Evolutionary conservation across 495 filamentous ascomycete species (phyloP), one percentile per base, ranked within the genome.

Genomic region (Tuber melanosporum): DNA sequence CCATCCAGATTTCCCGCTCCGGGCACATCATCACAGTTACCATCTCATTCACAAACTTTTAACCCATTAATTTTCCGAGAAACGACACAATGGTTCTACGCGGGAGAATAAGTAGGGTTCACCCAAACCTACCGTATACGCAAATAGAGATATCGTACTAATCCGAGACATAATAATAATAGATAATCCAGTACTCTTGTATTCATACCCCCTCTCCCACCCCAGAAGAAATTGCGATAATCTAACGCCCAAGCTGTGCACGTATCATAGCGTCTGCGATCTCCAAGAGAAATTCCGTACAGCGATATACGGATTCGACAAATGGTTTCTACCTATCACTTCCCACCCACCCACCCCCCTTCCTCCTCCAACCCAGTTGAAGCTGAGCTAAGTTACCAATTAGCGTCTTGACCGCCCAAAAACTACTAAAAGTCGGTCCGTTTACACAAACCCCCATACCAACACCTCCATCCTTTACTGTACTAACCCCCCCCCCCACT

Each of bases 211-310:
- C 75, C 74, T 45, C 41, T 49, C 71, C 75, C 14, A 41, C 43
- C 47, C 44, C 1, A 19, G 8, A 10, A 26, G 0, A 22, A 49
- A 3, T 15, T 10, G 12, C 3, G n/a, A 14, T 36, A 26, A 44
- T 52, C 26, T 71, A 22, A 57, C 73, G 77, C n/a, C 74, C 12
- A 52, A 26, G n/a, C n/a, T 14, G 9, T 14, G 10, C 49, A n/a
- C 39, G 39, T 5, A 41, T 41, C 39, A 4, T 80, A 98, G 95
- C 80, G 88, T 99, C 82, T 99, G 95, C 86, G 95, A 99, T 81
- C 88, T 98, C 79, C 95, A 99, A 87, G 94, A 97, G 78, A 94
- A 92, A 83, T 99, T 99, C 87, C 89, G 93, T 69, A 85, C 86
- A 7, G 89, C 89, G 62, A 96, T 99, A 83, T 88, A 90, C 84